phyloP scores from a whole-genome alignment of 345 rosid species.

The Aquilaria malaccensis region DNA sequence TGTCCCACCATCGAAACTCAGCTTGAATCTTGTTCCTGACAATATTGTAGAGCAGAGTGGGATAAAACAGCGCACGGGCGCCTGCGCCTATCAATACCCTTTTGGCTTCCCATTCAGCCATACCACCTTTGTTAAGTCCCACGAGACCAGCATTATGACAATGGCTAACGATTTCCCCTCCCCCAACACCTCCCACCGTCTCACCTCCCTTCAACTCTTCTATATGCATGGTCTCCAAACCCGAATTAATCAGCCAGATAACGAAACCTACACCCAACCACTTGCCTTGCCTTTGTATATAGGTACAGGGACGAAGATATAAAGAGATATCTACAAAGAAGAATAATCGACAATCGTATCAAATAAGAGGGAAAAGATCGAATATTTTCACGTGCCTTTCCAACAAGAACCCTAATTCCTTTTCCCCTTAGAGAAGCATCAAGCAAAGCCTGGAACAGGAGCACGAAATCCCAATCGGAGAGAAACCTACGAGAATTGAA shows the following conservation, averaged over 20 bases:
- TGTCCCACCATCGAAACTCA: constrained; percentile 98
- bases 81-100: constrained; percentile 83
- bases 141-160: constrained; percentile 13
- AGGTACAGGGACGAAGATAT: constrained; percentile 7
- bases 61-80: constrained; percentile 89
- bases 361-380: neutral
- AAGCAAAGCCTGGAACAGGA: constrained; percentile 18
- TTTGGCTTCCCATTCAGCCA: constrained; percentile 41
- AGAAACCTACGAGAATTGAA: constrained; percentile 14
- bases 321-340: constrained; percentile 13
- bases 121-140: constrained; percentile 15
- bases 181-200: constrained; percentile 26
- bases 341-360: neutral
- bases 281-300: constrained; percentile 6
- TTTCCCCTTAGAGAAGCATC: constrained; percentile 13
- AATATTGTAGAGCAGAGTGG: constrained; percentile 83
- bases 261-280: constrained; percentile 15
- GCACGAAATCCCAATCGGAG: constrained; percentile 17
- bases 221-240: constrained; percentile 58
- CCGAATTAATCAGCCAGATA: constrained; percentile 10
- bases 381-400: constrained; percentile 2
- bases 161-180: constrained; percentile 8
- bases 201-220: constrained; percentile 57
- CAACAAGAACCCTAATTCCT: constrained; percentile 21
- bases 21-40: constrained; percentile 83